A percentile compares a stretch with the other conserved stretches of the same genome.
Evolutionary conservation across 2,329 filamentous ascomycete species (phyloP).

Genomic region (Pestalotiopsis sp.): DNA sequence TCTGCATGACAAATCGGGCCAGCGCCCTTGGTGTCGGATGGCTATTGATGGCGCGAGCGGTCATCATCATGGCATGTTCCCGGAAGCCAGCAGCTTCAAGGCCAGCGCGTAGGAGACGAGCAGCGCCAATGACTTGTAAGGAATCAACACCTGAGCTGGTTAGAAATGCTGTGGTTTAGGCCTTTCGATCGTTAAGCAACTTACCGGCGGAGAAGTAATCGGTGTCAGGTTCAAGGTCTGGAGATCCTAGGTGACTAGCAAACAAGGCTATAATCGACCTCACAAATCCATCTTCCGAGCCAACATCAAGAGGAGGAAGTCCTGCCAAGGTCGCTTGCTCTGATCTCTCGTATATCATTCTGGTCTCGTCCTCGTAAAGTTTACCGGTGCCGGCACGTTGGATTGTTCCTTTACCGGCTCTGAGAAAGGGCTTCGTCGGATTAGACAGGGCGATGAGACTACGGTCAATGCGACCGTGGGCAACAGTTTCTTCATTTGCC

Average conservation of each 20-base stretch:
- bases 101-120: slow-evolving; percentile 34
- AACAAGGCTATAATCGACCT: slow-evolving; percentile 33
- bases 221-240: slow-evolving; percentile 29
- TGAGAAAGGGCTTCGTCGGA: slow-evolving; percentile 41
- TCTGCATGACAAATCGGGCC: slow-evolving; percentile 15
- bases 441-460: slow-evolving; percentile 39
- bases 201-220: slow-evolving; percentile 36
- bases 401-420: slow-evolving; percentile 46
- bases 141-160: slow-evolving; percentile 36
- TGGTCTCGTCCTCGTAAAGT: slow-evolving; percentile 43
- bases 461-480: slow-evolving; percentile 45
- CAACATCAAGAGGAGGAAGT: slow-evolving; percentile 27
- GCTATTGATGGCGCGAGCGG: slow-evolving; percentile 39
- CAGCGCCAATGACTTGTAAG: slow-evolving; percentile 39
- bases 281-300: slow-evolving; percentile 26
- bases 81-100: slow-evolving; percentile 28
- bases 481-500: slow-evolving; percentile 42
- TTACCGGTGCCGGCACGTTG: slow-evolving; percentile 39
- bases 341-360: slow-evolving; percentile 36
- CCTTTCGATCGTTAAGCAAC: not conserved
- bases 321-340: slow-evolving; percentile 12
- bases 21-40: slow-evolving; percentile 37
- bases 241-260: slow-evolving; percentile 21
- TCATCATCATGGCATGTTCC: slow-evolving; percentile 17
- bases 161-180: not conserved